Percentiles rank a stretch among this genome's conserved stretches.
These are phyloP conservation scores for Candida vartiovaarae DNA, from an alignment of 805 yeast species.

Conservation along the genomic window DNA sequence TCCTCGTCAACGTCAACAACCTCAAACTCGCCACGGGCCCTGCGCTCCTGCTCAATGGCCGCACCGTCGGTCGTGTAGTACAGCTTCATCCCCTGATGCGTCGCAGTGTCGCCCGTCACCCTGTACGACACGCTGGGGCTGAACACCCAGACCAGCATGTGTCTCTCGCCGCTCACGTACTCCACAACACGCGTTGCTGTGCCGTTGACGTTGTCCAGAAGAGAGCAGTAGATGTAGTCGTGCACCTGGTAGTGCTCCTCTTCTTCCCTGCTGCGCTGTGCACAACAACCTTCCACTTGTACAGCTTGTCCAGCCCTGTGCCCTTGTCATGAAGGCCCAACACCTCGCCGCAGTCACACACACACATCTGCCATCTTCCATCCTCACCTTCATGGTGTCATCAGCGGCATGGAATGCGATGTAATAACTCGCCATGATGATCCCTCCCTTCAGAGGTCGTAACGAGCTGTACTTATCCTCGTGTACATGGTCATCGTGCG, in stretches of 20 bases:
- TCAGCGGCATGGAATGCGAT: slow-evolving; percentile 22
- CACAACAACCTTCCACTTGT: slow-evolving; percentile 51
- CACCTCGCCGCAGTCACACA: slow-evolving; percentile 33
- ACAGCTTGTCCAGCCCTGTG: slow-evolving; percentile 30
- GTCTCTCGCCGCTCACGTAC: slow-evolving; percentile 16
- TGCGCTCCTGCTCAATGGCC: slow-evolving; percentile 23
- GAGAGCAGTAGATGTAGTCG: slow-evolving; percentile 29
- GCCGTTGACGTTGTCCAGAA: slow-evolving; percentile 37
- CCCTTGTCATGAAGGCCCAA: slow-evolving; percentile 36
- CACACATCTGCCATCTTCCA: slow-evolving; percentile 8
- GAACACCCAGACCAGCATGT: slow-evolving; percentile 42
- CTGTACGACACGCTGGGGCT: slow-evolving; percentile 32
- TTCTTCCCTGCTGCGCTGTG: slow-evolving; percentile 5
- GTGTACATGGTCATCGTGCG: slow-evolving; percentile 28
- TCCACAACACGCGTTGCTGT: slow-evolving; percentile 33
- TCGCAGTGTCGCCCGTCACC: slow-evolving; percentile 3
- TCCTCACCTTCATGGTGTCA: neutral
- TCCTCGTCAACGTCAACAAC: slow-evolving; percentile 26
- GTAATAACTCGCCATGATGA: slow-evolving; percentile 55
- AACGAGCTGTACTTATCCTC: slow-evolving; percentile 33
- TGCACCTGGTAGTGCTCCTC: slow-evolving; percentile 31
- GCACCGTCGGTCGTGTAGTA: slow-evolving; percentile 31
- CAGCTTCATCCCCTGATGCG: slow-evolving; percentile 34
- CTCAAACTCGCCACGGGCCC: slow-evolving; percentile 35
- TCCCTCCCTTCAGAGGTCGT: slow-evolving; percentile 33